Conservation (phyloP, 345 rosid genomes). For the Draba incana region DNA sequence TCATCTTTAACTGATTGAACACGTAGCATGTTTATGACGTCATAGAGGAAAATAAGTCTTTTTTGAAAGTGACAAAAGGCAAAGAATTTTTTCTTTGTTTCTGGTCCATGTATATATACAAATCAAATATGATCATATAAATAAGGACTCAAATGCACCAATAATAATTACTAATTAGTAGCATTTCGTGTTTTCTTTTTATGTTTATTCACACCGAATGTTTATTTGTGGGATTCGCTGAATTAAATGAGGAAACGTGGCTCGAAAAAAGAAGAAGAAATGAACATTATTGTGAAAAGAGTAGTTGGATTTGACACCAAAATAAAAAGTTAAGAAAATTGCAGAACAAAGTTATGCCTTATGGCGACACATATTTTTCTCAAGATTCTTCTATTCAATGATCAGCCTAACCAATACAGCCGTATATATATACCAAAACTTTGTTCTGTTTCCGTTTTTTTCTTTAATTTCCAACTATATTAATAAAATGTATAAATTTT, state of each 20-base stretch:
- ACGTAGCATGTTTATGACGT: constrained; percentile 33
- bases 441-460: not conserved
- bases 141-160: constrained; percentile 25
- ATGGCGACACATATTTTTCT: constrained; percentile 34
- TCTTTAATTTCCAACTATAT: not conserved
- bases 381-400: constrained; percentile 40
- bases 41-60: constrained; percentile 18
- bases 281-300: constrained; percentile 30
- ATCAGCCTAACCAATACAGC: constrained; percentile 36
- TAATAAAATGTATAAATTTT: not conserved
- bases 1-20: constrained; percentile 19
- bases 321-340: constrained; percentile 40
- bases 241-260: constrained; percentile 36
- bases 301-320: constrained; percentile 43
- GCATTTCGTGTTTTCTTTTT: not conserved
- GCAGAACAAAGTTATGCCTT: constrained; percentile 41
- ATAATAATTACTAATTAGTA: constrained; percentile 2
- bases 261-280: constrained; percentile 7
- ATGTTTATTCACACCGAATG: not conserved
- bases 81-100: constrained; percentile 24
- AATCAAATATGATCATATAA: not conserved
- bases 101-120: constrained; percentile 5
- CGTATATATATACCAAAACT: constrained; percentile 19
- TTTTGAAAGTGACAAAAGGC: constrained; percentile 36
- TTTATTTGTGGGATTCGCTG: constrained; percentile 22